phyloP scores from a whole-genome alignment of 495 filamentous ascomycete genomes.

The Penicillium atrosanguineum region DNA sequence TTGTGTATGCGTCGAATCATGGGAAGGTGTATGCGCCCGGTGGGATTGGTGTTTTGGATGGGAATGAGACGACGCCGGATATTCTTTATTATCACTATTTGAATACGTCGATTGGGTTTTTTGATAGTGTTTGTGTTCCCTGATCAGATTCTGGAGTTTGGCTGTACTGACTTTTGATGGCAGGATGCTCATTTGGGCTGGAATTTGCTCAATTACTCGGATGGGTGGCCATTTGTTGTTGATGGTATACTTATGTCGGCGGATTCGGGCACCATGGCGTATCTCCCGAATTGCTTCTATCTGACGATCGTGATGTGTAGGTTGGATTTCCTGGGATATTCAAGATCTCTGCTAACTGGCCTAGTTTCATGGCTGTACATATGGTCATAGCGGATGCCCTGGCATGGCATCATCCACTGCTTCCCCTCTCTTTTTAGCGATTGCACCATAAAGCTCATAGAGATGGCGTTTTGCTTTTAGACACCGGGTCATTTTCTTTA shows the following conservation, averaged over 20 bases:
- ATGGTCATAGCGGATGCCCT: slow-evolving; percentile 10
- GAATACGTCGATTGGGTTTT: slow-evolving; percentile 42
- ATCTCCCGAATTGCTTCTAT: slow-evolving; percentile 8
- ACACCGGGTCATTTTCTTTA: background rate
- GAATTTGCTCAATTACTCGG: slow-evolving; percentile 40
- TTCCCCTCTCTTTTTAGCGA: background rate
- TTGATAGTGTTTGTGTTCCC: slow-evolving; percentile 28
- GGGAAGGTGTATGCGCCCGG: slow-evolving; percentile 48
- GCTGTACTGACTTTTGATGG: slow-evolving; percentile 1
- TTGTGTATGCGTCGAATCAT: slow-evolving; percentile 46
- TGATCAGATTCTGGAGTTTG: background rate
- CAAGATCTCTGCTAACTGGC: background rate
- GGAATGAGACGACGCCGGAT: slow-evolving; percentile 30
- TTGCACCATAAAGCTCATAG: slow-evolving; percentile 11
- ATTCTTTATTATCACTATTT: slow-evolving; percentile 52
- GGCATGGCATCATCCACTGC: background rate
- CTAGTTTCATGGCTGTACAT: slow-evolving; percentile 23
- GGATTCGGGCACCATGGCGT: background rate
- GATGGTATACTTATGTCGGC: slow-evolving; percentile 2
- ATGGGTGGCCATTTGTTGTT: slow-evolving; percentile 42
- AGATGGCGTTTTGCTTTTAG: slow-evolving; percentile 3
- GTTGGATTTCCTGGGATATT: background rate
- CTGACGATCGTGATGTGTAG: slow-evolving; percentile 9
- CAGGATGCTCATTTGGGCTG: slow-evolving; percentile 48
- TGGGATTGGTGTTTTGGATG: slow-evolving; percentile 38